These are phyloP conservation scores for Cladosporium velox DNA, from an alignment of 2,329 filamentous ascomycete genomes.

Conservation along the genomic window DNA sequence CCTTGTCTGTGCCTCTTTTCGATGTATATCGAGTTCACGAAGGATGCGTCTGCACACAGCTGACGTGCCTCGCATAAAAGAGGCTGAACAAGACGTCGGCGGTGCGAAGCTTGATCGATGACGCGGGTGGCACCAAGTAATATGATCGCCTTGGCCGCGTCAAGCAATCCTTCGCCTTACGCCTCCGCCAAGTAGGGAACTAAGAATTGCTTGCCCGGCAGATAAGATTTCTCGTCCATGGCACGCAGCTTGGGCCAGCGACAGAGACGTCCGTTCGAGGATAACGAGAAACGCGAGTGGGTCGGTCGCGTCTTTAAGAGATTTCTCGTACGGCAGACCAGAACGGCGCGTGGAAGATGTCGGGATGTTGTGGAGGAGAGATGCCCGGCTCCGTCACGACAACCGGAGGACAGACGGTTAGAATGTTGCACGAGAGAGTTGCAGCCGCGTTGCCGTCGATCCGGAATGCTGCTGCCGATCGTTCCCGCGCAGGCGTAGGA, in stretches of 20 bases:
- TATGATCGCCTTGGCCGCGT: constrained; percentile 17
- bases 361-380: constrained; percentile 2
- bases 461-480: not conserved
- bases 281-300: not conserved
- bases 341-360: not conserved
- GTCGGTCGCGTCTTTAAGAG: not conserved
- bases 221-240: not conserved
- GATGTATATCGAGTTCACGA: not conserved
- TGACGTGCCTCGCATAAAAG: not conserved
- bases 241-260: constrained; percentile 8
- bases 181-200: constrained; percentile 14
- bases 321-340: not conserved
- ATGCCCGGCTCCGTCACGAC: not conserved
- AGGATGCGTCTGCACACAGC: not conserved
- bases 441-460: constrained; percentile 1
- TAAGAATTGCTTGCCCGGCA: constrained; percentile 9
- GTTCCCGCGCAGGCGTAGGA: not conserved
- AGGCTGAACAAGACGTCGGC: not conserved
- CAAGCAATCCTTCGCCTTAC: constrained; percentile 15
- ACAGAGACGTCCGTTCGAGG: not conserved
- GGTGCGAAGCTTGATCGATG: constrained; percentile 9
- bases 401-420: not conserved
- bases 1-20: not conserved
- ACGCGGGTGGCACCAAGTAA: constrained; percentile 15
- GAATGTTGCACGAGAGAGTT: not conserved